These are phyloP conservation scores for Zhuliangozyma blackwelliae DNA, from an alignment of 1,139 yeast genomes.

Conservation along the genomic window DNA sequence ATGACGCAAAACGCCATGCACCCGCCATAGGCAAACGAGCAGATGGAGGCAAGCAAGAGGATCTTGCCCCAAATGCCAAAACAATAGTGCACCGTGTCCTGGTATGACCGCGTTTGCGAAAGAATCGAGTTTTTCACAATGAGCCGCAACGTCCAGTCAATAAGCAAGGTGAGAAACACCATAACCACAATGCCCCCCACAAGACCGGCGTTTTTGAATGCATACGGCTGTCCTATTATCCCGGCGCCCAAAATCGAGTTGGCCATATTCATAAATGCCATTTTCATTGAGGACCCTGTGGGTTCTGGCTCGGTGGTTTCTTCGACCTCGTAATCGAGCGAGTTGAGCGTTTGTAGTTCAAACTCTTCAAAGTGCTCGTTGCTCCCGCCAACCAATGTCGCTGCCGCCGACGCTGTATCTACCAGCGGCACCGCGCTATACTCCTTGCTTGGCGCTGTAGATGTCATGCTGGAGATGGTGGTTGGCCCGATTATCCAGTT, in stretches of 20 bases:
- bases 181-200: conserved; percentile 67
- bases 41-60: conserved; percentile 68
- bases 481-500: no score
- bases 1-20: conserved; percentile 91
- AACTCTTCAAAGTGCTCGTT: conserved; percentile 18
- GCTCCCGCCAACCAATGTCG: no score
- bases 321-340: conserved; percentile 18
- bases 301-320: conserved; percentile 7
- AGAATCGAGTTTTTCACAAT: conserved; percentile 82
- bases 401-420: neutral
- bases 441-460: no score
- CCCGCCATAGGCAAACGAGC: conserved; percentile 91
- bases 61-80: conserved; percentile 73
- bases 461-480: no score
- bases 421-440: no score
- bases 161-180: conserved; percentile 57
- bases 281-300: conserved; percentile 44
- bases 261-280: conserved; percentile 98
- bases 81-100: conserved; percentile 77
- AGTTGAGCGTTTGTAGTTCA: conserved; percentile 23
- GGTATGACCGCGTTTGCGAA: conserved; percentile 74
- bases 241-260: conserved; percentile 94
- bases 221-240: conserved; percentile 90
- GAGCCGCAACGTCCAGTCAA: conserved; percentile 81
- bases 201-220: conserved; percentile 76